phyloP scores from a whole-genome alignment of 1,284 basidiomycete genomes.

The Polyporus tsugae region DNA sequence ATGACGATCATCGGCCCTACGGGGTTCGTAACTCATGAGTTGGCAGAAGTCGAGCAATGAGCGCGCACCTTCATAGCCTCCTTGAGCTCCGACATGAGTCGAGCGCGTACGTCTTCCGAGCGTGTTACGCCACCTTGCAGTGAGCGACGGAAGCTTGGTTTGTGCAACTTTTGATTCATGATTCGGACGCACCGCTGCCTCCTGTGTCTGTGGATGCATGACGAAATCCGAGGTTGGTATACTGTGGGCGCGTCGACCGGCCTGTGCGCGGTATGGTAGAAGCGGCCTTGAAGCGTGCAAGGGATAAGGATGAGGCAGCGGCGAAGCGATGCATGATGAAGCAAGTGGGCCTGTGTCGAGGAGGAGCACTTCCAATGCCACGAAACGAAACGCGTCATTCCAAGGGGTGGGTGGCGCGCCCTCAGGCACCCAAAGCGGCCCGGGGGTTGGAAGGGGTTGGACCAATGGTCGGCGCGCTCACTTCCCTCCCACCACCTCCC shows the following conservation, averaged over 20 bases:
- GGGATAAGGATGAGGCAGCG: background rate
- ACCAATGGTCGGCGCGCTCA: too few species aligned
- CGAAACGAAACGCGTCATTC: too few species aligned
- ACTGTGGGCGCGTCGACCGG: background rate
- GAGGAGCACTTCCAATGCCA: too few species aligned
- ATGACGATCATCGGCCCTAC: conserved; percentile 5
- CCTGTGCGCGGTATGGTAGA: background rate
- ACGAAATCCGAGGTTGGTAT: background rate
- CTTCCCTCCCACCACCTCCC: too few species aligned
- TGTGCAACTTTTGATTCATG: background rate
- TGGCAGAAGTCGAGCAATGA: background rate
- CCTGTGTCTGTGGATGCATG: background rate
- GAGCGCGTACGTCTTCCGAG: conserved; percentile 37
- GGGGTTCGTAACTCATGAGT: conserved; percentile 10
- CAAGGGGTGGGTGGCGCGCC: too few species aligned
- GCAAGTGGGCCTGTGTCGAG: too few species aligned
- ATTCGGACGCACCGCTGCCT: background rate
- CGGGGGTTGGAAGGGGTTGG: too few species aligned
- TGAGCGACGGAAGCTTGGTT: background rate
- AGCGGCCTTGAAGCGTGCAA: background rate
- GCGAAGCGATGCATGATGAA: background rate
- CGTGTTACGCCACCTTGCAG: conserved; percentile 11
- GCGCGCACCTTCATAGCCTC: conserved; percentile 66
- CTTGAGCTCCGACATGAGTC: conserved; percentile 44
- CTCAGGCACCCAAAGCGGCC: too few species aligned